These are phyloP conservation scores for Apiospora aurea DNA, from an alignment of 2,329 filamentous ascomycete genomes.

Conservation along the genomic window DNA sequence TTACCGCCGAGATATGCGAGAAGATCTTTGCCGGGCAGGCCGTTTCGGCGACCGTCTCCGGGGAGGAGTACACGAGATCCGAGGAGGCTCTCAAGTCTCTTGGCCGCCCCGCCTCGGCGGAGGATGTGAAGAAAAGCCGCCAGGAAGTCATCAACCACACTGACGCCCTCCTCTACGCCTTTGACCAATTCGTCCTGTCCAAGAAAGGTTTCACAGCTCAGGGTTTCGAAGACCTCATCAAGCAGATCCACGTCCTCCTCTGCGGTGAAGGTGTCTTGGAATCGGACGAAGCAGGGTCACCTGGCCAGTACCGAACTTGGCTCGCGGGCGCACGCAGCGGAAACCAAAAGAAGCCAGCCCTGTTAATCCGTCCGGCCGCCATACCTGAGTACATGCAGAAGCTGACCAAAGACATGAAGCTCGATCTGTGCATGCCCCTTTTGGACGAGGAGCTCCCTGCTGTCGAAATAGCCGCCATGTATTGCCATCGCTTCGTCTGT, in stretches of 20 bases:
- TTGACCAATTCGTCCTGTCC: conserved; percentile 28
- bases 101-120: not conserved
- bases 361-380: conserved; percentile 33
- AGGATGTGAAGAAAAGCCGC: conserved; percentile 26
- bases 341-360: conserved; percentile 24
- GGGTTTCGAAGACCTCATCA: conserved; percentile 26
- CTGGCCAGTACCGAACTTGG: conserved; percentile 38
- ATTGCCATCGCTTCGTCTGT: conserved; percentile 43
- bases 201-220: conserved; percentile 23
- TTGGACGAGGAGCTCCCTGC: conserved; percentile 2
- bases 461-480: conserved; percentile 39
- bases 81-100: conserved; percentile 25
- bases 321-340: conserved; percentile 31
- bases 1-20: conserved; percentile 29
- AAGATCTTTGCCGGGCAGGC: conserved; percentile 27
- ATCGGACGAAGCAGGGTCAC: conserved; percentile 46
- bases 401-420: conserved; percentile 32
- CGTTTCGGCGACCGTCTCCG: conserved; percentile 22
- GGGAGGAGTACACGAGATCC: conserved; percentile 28
- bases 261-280: conserved; percentile 31
- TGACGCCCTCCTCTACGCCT: conserved; percentile 29
- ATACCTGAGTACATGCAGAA: conserved; percentile 37
- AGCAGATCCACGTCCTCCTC: conserved; percentile 28
- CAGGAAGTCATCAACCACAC: conserved; percentile 34
- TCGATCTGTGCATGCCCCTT: conserved; percentile 33